These are phyloP conservation scores for Mycena kentingensis DNA, from an alignment of 768 basidiomycete species.

Conservation along the genomic window DNA sequence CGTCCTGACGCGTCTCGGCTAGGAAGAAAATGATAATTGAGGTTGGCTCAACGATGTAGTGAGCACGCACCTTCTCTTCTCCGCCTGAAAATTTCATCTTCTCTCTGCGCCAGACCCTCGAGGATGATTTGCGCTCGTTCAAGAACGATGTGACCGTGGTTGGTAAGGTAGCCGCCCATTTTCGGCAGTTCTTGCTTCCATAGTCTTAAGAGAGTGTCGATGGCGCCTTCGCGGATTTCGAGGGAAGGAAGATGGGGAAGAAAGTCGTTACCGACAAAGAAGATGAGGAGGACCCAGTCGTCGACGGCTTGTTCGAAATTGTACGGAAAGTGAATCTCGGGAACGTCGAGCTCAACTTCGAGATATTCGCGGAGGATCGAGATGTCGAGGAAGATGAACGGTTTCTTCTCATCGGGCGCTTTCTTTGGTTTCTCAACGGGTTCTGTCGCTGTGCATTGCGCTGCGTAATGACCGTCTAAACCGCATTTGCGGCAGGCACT, in stretches of 20 bases:
- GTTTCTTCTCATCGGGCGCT: slow-evolving; percentile 78
- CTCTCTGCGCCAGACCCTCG: slow-evolving; percentile 89
- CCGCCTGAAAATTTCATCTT: slow-evolving; percentile 93
- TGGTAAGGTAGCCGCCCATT: slow-evolving; percentile 97
- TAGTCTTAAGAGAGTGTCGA: slow-evolving; percentile 93
- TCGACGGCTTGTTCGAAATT: slow-evolving; percentile 96
- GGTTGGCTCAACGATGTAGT: slow-evolving; percentile 20
- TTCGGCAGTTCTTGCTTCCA: slow-evolving; percentile 92
- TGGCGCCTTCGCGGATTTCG: slow-evolving; percentile 99
- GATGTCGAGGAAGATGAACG: slow-evolving; percentile 99
- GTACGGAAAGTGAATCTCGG: slow-evolving; percentile 80
- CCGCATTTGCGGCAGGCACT: slow-evolving; percentile 90
- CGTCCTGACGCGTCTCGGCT: slow-evolving; percentile 95
- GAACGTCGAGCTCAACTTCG: slow-evolving; percentile 89
- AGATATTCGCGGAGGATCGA: slow-evolving; percentile 95
- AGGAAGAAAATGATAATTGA: slow-evolving; percentile 28
- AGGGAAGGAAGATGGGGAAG: slow-evolving; percentile 96
- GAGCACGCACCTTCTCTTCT: slow-evolving; percentile 83
- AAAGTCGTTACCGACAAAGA: slow-evolving; percentile 99
- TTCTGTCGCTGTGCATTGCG: slow-evolving; percentile 86
- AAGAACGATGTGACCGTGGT: slow-evolving; percentile 87
- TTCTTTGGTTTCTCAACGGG: slow-evolving; percentile 63
- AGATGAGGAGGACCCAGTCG: slow-evolving; percentile 99
- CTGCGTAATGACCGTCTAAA: slow-evolving; percentile 92
- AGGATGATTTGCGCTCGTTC: slow-evolving; percentile 90